Evolutionary conservation across 2,329 filamentous ascomycete species (phyloP).

Genomic region (Penicillium vulpinum): DNA sequence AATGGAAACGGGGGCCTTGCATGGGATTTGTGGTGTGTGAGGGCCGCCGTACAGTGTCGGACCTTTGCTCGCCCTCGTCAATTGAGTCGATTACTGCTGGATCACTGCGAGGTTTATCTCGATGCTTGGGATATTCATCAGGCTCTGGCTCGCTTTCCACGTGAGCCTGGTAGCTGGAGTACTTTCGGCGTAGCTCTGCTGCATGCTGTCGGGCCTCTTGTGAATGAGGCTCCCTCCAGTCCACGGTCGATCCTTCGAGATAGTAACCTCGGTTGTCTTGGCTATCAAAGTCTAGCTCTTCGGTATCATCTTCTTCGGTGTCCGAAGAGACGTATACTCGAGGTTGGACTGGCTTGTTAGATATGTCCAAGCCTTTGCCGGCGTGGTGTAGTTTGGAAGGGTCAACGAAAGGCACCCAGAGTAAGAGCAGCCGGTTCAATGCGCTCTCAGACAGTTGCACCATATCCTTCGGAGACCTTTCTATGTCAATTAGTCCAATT

Average conservation of each 20-base stretch:
- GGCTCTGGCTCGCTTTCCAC: slow-evolving; percentile 38
- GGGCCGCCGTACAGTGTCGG: slow-evolving; percentile 2
- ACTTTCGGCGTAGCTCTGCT: slow-evolving; percentile 31
- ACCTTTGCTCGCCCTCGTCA: slow-evolving; percentile 19
- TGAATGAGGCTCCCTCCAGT: slow-evolving; percentile 41
- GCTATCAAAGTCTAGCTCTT: slow-evolving; percentile 23
- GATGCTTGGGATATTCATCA: slow-evolving; percentile 13
- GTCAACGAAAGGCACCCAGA: slow-evolving; percentile 30
- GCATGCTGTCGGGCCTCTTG: slow-evolving; percentile 38
- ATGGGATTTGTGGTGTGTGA: slow-evolving; percentile 1
- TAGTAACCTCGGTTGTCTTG: slow-evolving; percentile 33
- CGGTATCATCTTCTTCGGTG: slow-evolving; percentile 20
- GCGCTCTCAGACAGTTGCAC: slow-evolving; percentile 37
- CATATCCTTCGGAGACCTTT: slow-evolving; percentile 41
- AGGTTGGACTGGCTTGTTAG: not conserved
- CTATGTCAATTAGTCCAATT: slow-evolving; percentile 33
- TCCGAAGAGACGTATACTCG: slow-evolving; percentile 25
- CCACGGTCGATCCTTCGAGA: slow-evolving; percentile 36
- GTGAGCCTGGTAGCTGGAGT: slow-evolving; percentile 38
- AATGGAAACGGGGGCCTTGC: slow-evolving; percentile 13
- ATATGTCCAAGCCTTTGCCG: not conserved
- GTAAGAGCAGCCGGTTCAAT: slow-evolving; percentile 34
- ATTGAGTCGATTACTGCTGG: slow-evolving; percentile 12
- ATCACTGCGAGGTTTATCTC: slow-evolving; percentile 6
- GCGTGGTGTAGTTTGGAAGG: slow-evolving; percentile 13